Evolutionary conservation across 208 protist species (phyloP).

Genomic region (Acanthamoeba pearcei): DNA sequence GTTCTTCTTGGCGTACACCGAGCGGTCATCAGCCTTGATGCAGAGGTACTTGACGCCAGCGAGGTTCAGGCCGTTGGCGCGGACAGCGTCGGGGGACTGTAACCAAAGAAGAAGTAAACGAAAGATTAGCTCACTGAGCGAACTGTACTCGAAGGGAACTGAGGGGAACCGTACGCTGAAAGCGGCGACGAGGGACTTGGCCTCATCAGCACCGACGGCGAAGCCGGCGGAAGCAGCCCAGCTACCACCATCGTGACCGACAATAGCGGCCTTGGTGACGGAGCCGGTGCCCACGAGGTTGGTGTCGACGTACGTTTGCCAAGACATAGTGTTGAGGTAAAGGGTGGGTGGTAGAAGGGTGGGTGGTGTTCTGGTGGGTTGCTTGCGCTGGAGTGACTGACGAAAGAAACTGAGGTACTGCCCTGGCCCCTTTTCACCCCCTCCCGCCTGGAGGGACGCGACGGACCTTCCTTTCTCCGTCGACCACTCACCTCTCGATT

Average conservation of each 20-base stretch:
- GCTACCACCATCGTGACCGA: slow-evolving; percentile 84
- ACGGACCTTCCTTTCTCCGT: slow-evolving; percentile 55
- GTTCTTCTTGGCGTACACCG: slow-evolving; percentile 87
- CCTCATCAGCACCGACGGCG: slow-evolving; percentile 78
- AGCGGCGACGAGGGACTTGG: slow-evolving; percentile 57
- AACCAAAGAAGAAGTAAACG: background rate
- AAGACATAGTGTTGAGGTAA: slow-evolving; percentile 82
- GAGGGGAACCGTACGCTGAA: slow-evolving; percentile 53
- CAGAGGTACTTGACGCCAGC: slow-evolving; percentile 88
- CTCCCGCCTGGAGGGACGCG: background rate
- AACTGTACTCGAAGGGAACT: background rate
- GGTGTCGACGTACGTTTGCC: slow-evolving; percentile 89
- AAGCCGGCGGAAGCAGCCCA: slow-evolving; percentile 88
- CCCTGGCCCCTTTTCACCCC: background rate
- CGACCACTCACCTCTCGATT: background rate
- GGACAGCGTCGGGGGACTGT: slow-evolving; percentile 73
- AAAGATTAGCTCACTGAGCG: background rate
- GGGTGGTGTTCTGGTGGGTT: background rate
- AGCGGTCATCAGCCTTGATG: slow-evolving; percentile 82
- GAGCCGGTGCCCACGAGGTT: slow-evolving; percentile 88
- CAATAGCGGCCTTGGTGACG: slow-evolving; percentile 83
- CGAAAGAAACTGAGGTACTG: background rate
- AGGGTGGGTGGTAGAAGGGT: background rate
- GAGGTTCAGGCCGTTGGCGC: slow-evolving; percentile 80
- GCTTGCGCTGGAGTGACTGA: background rate